Evolutionary conservation across 2,329 filamentous ascomycete species (phyloP), one percentile per base, ranked within the genome.

Genomic region (Trichoderma aggressivum): DNA sequence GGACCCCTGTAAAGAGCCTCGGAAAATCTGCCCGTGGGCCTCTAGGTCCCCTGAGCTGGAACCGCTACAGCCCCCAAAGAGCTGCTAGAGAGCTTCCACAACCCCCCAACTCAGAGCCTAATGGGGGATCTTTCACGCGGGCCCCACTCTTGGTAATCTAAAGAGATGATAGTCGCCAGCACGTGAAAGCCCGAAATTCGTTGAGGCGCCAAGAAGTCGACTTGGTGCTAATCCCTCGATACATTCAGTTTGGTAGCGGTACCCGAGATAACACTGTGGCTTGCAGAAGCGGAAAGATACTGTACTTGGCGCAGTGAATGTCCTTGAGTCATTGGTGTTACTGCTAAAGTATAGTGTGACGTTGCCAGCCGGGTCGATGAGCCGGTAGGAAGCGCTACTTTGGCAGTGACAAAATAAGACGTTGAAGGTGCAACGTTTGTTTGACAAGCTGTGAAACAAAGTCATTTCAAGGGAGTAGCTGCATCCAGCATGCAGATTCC

Each of bases 21-120:
- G 70, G 65, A 61, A 72, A 71, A 62, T 56, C 63, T 72, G 70
- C 65, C 70, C 65, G 59, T 53, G 70, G 53, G 53, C 62, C 70
- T 68, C 58, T 58, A 62, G 64, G 63, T 68, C 65, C 70, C 70
- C 70, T 72, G 70, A 70, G 63, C 59, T 63, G 59, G 70, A 68
- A 32, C 65, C 65, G 60, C 67, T 61, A 72, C 10, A 70, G 65
- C 53, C 65, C 58, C 63, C 64, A 55, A 58, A 64, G 28, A 34
- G 65, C 65, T 59, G 50, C 63, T 39, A 43, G 55, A 55, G 50
- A 50, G 67, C 60, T 59, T 70, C 67, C 32, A 70, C n/a, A 24
- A 47, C 32, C 28, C 28, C 30, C 62, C 21, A 56, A 21, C n/a
- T 53, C 47, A 53, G n/a, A 34, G 30, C 39, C 26, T 53, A 39